Percentiles rank a stretch among this genome's conserved stretches.
phyloP scores from a whole-genome alignment of 1,139 yeast species.

The Blastobotrys indianensis region DNA sequence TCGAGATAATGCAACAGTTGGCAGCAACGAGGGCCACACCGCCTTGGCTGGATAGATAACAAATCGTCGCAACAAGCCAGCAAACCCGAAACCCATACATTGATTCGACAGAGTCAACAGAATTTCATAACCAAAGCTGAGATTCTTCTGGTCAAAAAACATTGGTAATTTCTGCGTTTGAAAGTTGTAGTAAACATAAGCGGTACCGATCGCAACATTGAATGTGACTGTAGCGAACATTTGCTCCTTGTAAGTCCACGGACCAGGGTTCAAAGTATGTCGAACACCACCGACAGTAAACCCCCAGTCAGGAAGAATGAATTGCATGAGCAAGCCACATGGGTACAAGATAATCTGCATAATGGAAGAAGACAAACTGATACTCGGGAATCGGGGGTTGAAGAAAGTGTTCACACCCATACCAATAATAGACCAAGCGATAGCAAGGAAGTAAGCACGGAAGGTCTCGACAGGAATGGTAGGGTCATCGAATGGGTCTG shows the following conservation, averaged over 20 bases:
- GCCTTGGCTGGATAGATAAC: slow-evolving; percentile 51
- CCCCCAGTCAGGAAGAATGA: slow-evolving; percentile 47
- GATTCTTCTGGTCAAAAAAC: slow-evolving; percentile 27
- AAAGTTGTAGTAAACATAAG: slow-evolving; percentile 30
- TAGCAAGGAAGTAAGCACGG: slow-evolving; percentile 50
- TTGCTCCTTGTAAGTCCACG: slow-evolving; percentile 66
- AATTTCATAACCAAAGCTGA: slow-evolving; percentile 40
- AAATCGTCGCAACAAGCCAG: slow-evolving; percentile 43
- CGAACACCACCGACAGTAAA: slow-evolving; percentile 37
- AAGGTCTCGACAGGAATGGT: slow-evolving; percentile 47
- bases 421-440: slow-evolving; percentile 51
- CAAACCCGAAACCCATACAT: slow-evolving; percentile 53
- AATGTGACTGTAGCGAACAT: slow-evolving; percentile 50
- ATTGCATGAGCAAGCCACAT: slow-evolving; percentile 38
- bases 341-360: slow-evolving; percentile 56
- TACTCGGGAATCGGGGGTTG: slow-evolving; percentile 49
- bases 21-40: slow-evolving; percentile 42
- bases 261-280: slow-evolving; percentile 49
- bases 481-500: slow-evolving; percentile 48
- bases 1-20: slow-evolving; percentile 35
- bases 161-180: slow-evolving; percentile 27
- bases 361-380: slow-evolving; percentile 43
- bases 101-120: slow-evolving; percentile 50
- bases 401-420: slow-evolving; percentile 55
- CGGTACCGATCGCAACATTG: slow-evolving; percentile 21